Conservation (phyloP, 495 filamentous ascomycete genomes). For the Annulohypoxylon maeteangense region DNA sequence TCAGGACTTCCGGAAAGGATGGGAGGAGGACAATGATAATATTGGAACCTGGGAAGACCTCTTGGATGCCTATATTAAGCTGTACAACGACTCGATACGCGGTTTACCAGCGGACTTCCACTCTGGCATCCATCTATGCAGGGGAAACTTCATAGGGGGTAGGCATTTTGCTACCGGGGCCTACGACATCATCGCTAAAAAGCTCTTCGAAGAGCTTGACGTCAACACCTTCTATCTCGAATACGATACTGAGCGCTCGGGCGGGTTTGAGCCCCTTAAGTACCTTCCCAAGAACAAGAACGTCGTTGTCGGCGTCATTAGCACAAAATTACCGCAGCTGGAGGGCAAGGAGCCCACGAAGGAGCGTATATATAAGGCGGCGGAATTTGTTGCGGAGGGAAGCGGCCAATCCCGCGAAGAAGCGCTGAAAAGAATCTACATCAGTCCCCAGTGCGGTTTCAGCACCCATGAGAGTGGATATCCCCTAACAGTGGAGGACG, state of each 20-base stretch:
- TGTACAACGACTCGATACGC: conserved; percentile 79
- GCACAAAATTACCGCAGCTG: conserved; percentile 75
- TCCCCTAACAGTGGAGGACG: conserved; percentile 69
- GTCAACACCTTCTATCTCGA: conserved; percentile 86
- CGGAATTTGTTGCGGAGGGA: conserved; percentile 76
- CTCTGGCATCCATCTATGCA: conserved; percentile 81
- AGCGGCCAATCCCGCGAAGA: conserved; percentile 69
- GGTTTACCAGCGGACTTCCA: conserved; percentile 74
- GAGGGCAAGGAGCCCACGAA: conserved; percentile 82
- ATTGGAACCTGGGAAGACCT: conserved; percentile 65
- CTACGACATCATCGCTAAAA: conserved; percentile 82
- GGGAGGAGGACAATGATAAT: conserved; percentile 70
- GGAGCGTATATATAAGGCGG: conserved; percentile 71
- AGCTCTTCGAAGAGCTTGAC: conserved; percentile 79
- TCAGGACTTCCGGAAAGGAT: conserved; percentile 76
- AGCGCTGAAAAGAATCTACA: conserved; percentile 72
- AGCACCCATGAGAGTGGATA: conserved; percentile 77
- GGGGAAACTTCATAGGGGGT: conserved; percentile 81
- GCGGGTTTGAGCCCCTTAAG: conserved; percentile 82
- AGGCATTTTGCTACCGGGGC: conserved; percentile 84
- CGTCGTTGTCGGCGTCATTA: conserved; percentile 80
- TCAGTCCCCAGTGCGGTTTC: conserved; percentile 86
- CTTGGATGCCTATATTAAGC: conserved; percentile 77
- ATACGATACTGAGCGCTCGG: conserved; percentile 80
- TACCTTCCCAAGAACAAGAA: conserved; percentile 77